These are phyloP conservation scores for Umbelopsis isabellina DNA, from an alignment of 192 early-diverging fungal genomes.

Conservation along the genomic window DNA sequence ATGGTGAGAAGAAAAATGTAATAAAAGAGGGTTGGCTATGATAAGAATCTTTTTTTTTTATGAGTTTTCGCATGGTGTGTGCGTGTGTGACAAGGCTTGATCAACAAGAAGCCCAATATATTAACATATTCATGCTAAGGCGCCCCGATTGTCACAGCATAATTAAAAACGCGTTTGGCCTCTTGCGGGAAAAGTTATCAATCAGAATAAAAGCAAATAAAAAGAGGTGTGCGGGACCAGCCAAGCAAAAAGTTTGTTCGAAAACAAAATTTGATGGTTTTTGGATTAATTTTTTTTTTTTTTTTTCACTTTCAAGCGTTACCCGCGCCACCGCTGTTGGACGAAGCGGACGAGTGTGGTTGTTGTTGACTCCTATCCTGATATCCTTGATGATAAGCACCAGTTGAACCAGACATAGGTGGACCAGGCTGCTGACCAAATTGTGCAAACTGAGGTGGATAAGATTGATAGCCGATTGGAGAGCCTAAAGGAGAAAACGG, in stretches of 20 bases:
- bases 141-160: constrained; percentile 15
- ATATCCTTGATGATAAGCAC: constrained; percentile 6
- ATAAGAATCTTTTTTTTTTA: too few species aligned
- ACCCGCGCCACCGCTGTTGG: constrained; percentile 3
- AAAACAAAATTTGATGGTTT: too few species aligned
- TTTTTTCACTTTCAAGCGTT: background rate
- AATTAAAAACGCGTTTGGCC: constrained; percentile 1
- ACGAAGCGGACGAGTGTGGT: background rate
- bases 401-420: background rate
- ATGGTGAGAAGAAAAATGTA: background rate
- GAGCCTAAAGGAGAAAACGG: constrained; percentile 19
- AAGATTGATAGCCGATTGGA: constrained; percentile 10
- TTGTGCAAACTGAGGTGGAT: constrained; percentile 16
- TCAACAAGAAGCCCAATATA: constrained; percentile 3
- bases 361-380: constrained; percentile 13
- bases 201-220: too few species aligned
- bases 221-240: too few species aligned
- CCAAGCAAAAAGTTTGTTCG: too few species aligned
- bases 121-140: background rate
- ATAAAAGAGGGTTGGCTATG: background rate
- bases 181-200: too few species aligned
- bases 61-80: too few species aligned
- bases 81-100: constrained; percentile 20
- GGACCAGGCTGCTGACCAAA: constrained; percentile 4
- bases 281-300: too few species aligned